Evolutionary conservation across 805 yeast species (phyloP), one percentile per base, ranked within the genome.

Genomic region (Starmerella lactis-condensi): DNA sequence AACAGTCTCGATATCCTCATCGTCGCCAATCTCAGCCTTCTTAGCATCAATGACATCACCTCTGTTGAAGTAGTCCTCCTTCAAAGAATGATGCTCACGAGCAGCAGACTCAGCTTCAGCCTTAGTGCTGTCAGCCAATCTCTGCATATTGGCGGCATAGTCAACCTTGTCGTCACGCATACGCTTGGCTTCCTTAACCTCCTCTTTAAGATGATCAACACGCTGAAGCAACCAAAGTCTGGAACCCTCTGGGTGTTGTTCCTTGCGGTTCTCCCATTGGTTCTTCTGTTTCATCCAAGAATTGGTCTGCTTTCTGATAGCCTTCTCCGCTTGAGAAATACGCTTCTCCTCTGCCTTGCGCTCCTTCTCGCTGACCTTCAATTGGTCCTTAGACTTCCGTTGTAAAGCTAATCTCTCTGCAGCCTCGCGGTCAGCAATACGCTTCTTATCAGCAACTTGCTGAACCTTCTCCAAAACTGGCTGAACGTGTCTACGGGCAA

Each of bases 401-500:
- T 58, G 56, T 24, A 56, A 61, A 26, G 52, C 57, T 33, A 62
- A 60, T 12, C 54, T 52, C 30, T 38, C 55, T 28, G 53, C 38
- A 47, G 27, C 53, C 41, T 57, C 67, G 30, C 56, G 57, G 51
- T 73, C 78, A 28, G 57, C 52, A 25, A 57, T 56, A 35, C 92
- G 68, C 55, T 79, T 85, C 29, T 67, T 64, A 15, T 54, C 61
- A 14, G 91, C 92, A 47, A 76, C 73, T 28, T 61, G 54, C 43
- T 67, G 61, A 46, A 85, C 69, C 52, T 79, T 83, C 24, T 61
- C 63, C 46, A 85, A 59, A 4, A 85, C 82, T 6, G 98, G 98
- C 42, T 67, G 63, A 35, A 89, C 93, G 47, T 77, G 62, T 28
- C 71, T 64, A 37, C 69, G 58, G 14, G 98, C 96, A 58, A 85